A percentile compares a stretch with the other conserved stretches of the same genome.
Evolutionary conservation across 441 rosid genomes (phyloP).

Genomic region (Euphorbia corollata): DNA sequence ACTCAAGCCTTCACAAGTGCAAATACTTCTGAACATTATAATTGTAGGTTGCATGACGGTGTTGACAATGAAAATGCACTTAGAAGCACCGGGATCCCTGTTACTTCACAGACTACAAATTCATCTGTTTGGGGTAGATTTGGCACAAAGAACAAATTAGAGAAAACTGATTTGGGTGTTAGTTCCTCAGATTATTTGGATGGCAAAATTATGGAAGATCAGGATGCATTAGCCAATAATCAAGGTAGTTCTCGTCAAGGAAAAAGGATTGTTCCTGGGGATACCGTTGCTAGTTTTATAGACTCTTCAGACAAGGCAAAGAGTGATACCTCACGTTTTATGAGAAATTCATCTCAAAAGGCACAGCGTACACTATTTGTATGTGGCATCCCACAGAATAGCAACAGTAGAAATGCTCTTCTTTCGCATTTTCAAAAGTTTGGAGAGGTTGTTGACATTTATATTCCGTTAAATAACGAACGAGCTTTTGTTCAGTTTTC

Average conservation of each 20-base stretch:
- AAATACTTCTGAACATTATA: constrained; percentile 39
- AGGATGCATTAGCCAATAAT: constrained; percentile 31
- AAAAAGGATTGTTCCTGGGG: constrained; percentile 39
- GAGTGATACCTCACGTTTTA: constrained; percentile 32
- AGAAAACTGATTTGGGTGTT: constrained; percentile 41
- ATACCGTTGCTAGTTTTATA: constrained; percentile 35
- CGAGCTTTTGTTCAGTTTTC: constrained; percentile 96
- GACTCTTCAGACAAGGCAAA: constrained; percentile 41
- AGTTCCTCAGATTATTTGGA: constrained; percentile 39
- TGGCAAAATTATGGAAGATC: constrained; percentile 47
- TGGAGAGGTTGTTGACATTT: constrained; percentile 86
- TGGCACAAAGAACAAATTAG: constrained; percentile 43
- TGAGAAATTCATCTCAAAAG: constrained; percentile 68
- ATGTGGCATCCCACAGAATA: constrained; percentile 67
- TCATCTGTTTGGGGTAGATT: constrained; percentile 79
- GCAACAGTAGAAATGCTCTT: constrained; percentile 74
- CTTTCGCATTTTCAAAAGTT: constrained; percentile 86
- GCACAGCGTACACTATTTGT: constrained; percentile 86
- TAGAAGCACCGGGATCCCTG: constrained; percentile 28
- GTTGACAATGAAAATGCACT: constrained; percentile 39
- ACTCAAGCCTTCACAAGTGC: constrained; percentile 41
- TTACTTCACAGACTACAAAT: constrained; percentile 39
- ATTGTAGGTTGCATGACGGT: constrained; percentile 27
- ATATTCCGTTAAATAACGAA: constrained; percentile 70
- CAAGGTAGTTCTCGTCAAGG: constrained; percentile 39